phyloP scores from a whole-genome alignment of 805 yeast genomes.

The Candida chauliodis region DNA sequence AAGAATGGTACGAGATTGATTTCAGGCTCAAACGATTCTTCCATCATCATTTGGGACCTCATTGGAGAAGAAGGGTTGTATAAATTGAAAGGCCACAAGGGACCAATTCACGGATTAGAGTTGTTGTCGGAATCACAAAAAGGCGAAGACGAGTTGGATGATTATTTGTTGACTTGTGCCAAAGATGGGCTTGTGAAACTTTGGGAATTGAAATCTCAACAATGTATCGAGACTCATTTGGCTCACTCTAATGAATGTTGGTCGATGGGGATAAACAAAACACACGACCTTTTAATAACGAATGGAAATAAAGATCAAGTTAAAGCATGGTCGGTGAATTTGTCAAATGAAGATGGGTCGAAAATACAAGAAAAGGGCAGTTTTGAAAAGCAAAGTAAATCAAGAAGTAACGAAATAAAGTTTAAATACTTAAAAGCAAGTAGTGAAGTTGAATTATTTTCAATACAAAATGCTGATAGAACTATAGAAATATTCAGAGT shows the following conservation, averaged over 20 bases:
- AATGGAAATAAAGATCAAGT: slow-evolving; percentile 79
- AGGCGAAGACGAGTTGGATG: slow-evolving; percentile 47
- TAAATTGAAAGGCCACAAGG: slow-evolving; percentile 85
- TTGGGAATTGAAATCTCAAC: slow-evolving; percentile 90
- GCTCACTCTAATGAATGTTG: slow-evolving; percentile 95
- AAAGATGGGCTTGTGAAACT: slow-evolving; percentile 90
- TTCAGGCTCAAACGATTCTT: slow-evolving; percentile 84
- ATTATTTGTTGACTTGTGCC: slow-evolving; percentile 71
- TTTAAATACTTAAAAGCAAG: slow-evolving; percentile 37
- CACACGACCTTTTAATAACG: slow-evolving; percentile 52
- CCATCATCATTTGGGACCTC: slow-evolving; percentile 89
- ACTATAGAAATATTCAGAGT: slow-evolving; percentile 77
- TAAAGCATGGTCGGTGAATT: slow-evolving; percentile 76
- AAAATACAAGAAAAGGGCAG: slow-evolving; percentile 55
- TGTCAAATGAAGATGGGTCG: slow-evolving; percentile 47
- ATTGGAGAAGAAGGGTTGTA: slow-evolving; percentile 87
- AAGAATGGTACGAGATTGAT: slow-evolving; percentile 76
- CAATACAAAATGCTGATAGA: slow-evolving; percentile 75
- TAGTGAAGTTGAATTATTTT: slow-evolving; percentile 46
- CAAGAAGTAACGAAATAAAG: slow-evolving; percentile 59
- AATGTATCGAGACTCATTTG: slow-evolving; percentile 90
- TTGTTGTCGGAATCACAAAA: slow-evolving; percentile 37
- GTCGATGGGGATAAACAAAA: slow-evolving; percentile 57
- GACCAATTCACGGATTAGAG: slow-evolving; percentile 75
- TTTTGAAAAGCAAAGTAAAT: slow-evolving; percentile 72